phyloP scores from a whole-genome alignment of 2,329 filamentous ascomycete species.

The Amauroascus niger region DNA sequence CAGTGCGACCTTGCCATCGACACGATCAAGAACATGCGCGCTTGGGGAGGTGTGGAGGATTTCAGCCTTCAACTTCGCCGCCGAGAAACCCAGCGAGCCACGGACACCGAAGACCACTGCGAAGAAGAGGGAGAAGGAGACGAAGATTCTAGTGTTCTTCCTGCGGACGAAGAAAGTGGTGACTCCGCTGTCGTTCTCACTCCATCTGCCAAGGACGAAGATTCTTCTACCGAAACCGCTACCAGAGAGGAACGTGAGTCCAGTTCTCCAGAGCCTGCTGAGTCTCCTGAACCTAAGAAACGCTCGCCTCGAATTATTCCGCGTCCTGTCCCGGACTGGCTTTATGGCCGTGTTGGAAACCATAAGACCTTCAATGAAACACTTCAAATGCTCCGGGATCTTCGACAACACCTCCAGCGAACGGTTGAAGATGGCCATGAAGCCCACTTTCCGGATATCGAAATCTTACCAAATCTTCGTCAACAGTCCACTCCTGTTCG shows the following conservation, averaged over 20 bases:
- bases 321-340: conserved; percentile 29
- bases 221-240: background rate
- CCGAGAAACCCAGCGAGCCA: conserved; percentile 40
- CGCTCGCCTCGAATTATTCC: conserved; percentile 22
- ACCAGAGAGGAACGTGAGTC: background rate
- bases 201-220: background rate
- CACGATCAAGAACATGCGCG: conserved; percentile 53
- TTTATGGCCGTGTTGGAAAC: conserved; percentile 20
- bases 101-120: background rate
- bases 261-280: background rate
- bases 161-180: background rate
- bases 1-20: conserved; percentile 56
- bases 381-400: conserved; percentile 21
- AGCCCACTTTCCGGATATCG: conserved; percentile 32
- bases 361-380: conserved; percentile 27
- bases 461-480: conserved; percentile 31
- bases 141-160: background rate
- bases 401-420: conserved; percentile 20
- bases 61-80: conserved; percentile 58
- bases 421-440: conserved; percentile 14
- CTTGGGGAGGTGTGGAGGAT: conserved; percentile 51
- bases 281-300: conserved; percentile 12
- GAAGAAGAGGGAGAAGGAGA: background rate
- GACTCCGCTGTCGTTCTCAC: background rate
- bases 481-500: conserved; percentile 6